Base-by-base conservation (phyloP, 2,329 filamentous ascomycete genomes). In the Ascomycota sp. region DNA sequence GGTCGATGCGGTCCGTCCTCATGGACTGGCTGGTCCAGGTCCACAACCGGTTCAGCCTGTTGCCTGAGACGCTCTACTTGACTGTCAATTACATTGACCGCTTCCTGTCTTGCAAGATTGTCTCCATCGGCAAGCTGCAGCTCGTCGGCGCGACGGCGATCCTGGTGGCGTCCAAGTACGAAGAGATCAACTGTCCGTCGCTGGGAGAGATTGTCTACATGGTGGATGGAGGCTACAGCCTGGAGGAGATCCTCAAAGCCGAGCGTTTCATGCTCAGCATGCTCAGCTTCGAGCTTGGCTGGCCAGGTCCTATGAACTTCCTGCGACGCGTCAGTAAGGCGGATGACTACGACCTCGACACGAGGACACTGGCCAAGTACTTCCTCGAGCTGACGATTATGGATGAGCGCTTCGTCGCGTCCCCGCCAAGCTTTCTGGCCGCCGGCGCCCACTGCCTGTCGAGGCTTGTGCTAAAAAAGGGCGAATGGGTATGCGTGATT, bases 291-390 rank as follows among this genome's bases (percentile, higher is more conserved):
- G 83, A 94, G 55, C 69, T 98, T 31, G 89, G 89, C 30, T 95
- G 82, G 77, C 89, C 89, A n/a, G 89, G 89, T 26, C 89, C 89
- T 2, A 94, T 98, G 86, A 94, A 83, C 59, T 98, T 98, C 56
- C 64, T 98, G 36, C 72, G 89, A 35, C 75, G 86, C 33, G 89
- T 95, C 53, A 95, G 86, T 72, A 95, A 95, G 59, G 89, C 89
- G 10, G 89, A 98, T 48, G 83, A 94, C 47, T 98, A 95, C 47
- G 85, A 98, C 46, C 61, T 93, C 28, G 86, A 98, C 56, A 94
- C 86, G 8, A 71, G 89, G 23, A 95, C 89, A 5, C 60, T 98
- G 32, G 83, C 89, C 42, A 98, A 98, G 57, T 98, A 98, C 56
- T 94, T 98, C 54, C 64, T 98, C 19, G 89, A 98, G 51, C 69